Conservation (phyloP, 257 asterid species). For the Verbascum thapsus region DNA sequence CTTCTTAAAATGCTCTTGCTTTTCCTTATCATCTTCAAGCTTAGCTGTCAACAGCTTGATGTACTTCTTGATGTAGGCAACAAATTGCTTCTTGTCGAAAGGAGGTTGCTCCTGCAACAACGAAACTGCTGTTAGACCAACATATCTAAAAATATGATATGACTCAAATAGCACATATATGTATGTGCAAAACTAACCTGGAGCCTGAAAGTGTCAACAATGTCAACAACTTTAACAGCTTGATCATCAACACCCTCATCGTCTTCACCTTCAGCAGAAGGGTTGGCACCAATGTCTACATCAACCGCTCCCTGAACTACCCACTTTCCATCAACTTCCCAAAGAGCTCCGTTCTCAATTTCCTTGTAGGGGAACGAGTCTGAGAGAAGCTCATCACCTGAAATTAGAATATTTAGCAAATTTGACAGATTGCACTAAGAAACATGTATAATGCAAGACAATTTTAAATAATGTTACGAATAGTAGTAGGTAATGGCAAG, state of each 20-base stretch:
- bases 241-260: conserved; percentile 68
- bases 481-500: too few species aligned
- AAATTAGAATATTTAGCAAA: background rate
- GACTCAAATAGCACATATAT: too few species aligned
- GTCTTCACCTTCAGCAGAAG: conserved; percentile 70
- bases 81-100: conserved; percentile 65
- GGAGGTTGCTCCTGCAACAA: conserved; percentile 64
- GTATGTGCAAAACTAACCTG: conserved; percentile 41
- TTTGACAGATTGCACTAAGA: too few species aligned
- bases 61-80: conserved; percentile 58
- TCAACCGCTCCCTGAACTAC: conserved; percentile 57
- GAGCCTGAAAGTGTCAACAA: conserved; percentile 69
- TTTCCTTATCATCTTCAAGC: conserved; percentile 45
- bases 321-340: conserved; percentile 85
- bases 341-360: conserved; percentile 52
- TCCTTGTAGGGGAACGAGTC: conserved; percentile 62
- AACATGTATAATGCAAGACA: too few species aligned
- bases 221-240: conserved; percentile 61
- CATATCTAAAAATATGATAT: too few species aligned
- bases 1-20: conserved; percentile 52
- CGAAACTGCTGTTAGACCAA: too few species aligned
- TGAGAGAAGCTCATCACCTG: conserved; percentile 72
- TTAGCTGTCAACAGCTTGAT: conserved; percentile 47
- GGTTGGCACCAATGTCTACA: conserved; percentile 71
- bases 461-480: too few species aligned